Conservation (phyloP, 2,329 filamentous ascomycete species). For the Fusarium falciforme region DNA sequence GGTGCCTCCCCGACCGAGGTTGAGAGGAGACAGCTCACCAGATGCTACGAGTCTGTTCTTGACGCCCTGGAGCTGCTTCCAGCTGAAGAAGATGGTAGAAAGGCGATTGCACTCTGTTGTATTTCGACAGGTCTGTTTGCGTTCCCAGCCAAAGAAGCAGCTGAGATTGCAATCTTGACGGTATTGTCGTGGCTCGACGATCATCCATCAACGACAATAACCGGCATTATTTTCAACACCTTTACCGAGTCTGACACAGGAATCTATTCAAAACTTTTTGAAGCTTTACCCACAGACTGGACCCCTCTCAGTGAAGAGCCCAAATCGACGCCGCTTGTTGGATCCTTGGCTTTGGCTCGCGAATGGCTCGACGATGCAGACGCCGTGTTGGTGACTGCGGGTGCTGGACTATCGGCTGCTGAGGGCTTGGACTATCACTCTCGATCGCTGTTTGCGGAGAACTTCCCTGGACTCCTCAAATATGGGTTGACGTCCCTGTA, state of each 20-base stretch:
- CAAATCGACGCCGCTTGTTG: rapidly evolving
- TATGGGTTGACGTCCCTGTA: conserved; percentile 30
- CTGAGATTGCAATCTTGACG: conserved; percentile 18
- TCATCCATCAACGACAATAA: conserved; percentile 21
- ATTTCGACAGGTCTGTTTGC: conserved; percentile 38
- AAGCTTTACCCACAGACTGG: rapidly evolving
- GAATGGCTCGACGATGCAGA: conserved; percentile 36
- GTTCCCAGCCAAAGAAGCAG: conserved; percentile 34
- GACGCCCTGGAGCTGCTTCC: conserved; percentile 8
- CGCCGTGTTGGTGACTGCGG: conserved; percentile 33
- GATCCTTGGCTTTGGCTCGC: conserved; percentile 2
- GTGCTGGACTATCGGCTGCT: conserved; percentile 36
- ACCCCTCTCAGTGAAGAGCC: neutral
- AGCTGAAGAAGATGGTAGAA: neutral
- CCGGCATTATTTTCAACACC: conserved; percentile 36
- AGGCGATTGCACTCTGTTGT: conserved; percentile 34
- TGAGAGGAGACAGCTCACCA: conserved; percentile 3
- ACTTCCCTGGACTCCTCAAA: conserved; percentile 29
- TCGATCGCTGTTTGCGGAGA: conserved; percentile 13
- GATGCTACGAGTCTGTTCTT: conserved; percentile 29
- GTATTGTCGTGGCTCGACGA: conserved; percentile 19
- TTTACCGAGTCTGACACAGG: conserved; percentile 30
- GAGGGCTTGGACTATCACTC: conserved; percentile 40
- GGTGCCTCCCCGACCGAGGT: neutral
- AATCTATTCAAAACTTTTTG: conserved; percentile 21